Evolutionary conservation across 805 yeast genomes (phyloP).

Genomic region (Ogataea trehaloabstinens): DNA sequence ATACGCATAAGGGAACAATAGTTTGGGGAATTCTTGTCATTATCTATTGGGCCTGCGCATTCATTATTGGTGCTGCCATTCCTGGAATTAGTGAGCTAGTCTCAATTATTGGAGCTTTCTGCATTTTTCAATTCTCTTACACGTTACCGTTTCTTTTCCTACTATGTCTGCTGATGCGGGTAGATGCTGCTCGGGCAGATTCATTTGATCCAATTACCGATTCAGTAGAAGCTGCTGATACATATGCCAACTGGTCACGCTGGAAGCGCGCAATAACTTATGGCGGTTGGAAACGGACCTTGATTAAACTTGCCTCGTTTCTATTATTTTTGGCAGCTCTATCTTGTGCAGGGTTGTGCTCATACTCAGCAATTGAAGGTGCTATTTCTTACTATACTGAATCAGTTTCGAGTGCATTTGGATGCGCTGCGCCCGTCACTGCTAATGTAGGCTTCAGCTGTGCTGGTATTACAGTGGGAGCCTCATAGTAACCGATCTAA

Average conservation of each 20-base stretch:
- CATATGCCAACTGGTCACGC: conserved; percentile 6
- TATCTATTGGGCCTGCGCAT: conserved; percentile 44
- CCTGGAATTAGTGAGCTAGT: conserved; percentile 41
- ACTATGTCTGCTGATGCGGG: conserved; percentile 10
- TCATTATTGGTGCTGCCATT: conserved; percentile 42
- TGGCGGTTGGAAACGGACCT: conserved; percentile 9
- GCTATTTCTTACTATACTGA: conserved; percentile 10
- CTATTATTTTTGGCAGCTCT: conserved; percentile 10
- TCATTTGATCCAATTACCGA: conserved; percentile 9
- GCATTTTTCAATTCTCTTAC: conserved; percentile 45
- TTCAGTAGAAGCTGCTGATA: conserved; percentile 5
- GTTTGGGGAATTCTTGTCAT: conserved; percentile 37
- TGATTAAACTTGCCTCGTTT: conserved; percentile 5
- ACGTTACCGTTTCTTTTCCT: conserved; percentile 37
- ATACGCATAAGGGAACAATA: conserved; percentile 32
- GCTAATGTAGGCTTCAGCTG: conserved; percentile 13
- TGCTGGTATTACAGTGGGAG: conserved; percentile 15
- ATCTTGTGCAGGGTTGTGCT: conserved; percentile 12
- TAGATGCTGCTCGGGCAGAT: conserved; percentile 10
- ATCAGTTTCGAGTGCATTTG: conserved; percentile 10
- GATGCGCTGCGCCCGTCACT: conserved; percentile 13
- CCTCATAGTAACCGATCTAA: no score
- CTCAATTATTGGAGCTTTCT: conserved; percentile 40
- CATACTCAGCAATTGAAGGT: conserved; percentile 12
- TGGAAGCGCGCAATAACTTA: conserved; percentile 8